Base-by-base conservation (phyloP, 2,329 filamentous ascomycete species). In the Fusarium veterinarium region DNA sequence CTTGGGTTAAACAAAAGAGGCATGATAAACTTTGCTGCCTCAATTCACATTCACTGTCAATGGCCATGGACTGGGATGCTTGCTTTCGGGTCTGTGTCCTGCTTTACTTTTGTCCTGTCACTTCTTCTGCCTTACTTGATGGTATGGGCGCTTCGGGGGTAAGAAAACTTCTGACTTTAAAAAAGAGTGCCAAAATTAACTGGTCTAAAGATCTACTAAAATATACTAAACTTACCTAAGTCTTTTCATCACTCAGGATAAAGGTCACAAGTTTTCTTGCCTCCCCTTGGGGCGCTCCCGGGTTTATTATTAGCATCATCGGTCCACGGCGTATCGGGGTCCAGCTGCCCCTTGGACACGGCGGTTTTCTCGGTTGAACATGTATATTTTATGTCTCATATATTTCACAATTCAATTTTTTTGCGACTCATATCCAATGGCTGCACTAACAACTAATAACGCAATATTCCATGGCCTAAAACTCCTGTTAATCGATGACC, bases 1-100 rank as follows among this genome's bases (percentile, higher is more conserved):
- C 33, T 64, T 45, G 19, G 31, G 31, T 52, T 44, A 38, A 30
- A 28, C 25, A 57, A 65, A 66, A 45, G 55, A 48, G 42, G 57
- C 28, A 33, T 20, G 42, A 45, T 31, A 42, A 55, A 28, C 40
- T 56, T 35, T 25, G 9, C 46, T 25, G 13, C 13, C 23, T 37
- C 19, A 25, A 31, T 37, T 56, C 48, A 48, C 20, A 33, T 45
- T 58, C 59, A 23, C 25, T 62, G 28, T 31, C 13, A n/a, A 19
- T 20, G 28, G 31, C n/a, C 31, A 37, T 25, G 49, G 11, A 35
- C n/a, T 46, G 10, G 2, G 11, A n/a, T 64, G 46, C 58, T 64
- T 60, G 33, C 46, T 51, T 40, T 60, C 30, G 33, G 42, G 28
- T 37, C 64, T 42, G 30, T 37, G 45, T 61, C 42, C 38, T 17